Evolutionary conservation across 2,329 filamentous ascomycete genomes (phyloP), one percentile per base, ranked within the genome.

Genomic region (Exophiala sp.): DNA sequence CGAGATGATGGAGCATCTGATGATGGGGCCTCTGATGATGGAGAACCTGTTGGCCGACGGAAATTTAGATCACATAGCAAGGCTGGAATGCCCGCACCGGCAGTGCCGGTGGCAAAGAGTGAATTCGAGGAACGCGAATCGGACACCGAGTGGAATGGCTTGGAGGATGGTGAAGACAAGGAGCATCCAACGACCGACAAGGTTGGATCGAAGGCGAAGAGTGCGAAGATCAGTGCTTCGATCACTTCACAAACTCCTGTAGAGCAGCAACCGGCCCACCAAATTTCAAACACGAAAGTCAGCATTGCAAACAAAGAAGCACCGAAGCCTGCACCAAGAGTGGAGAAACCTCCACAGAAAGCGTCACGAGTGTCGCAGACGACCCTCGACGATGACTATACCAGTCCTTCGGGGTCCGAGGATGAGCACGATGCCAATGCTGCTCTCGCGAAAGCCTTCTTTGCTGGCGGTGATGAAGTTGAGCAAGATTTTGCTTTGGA

Each of bases 401-500:
- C 50, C 35, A 52, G 46, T 45, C 56, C 47, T 55, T 57, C 65
- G 47, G 64, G 61, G 39, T 62, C 63, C 34, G 59, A 65, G 24
- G 80, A 82, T 24, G 75, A 75, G 57, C 74, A 75, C 11, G 65
- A 55, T 71, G 69, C 47, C 62, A 48, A 66, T 76, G 10, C 66
- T 74, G 47, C 83, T 85, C 82, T 95, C 54, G 85, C 95, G 52
- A 85, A 87, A 59, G 81, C 85, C 62, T 91, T 90, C 3, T 96
- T 99, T 69, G 92, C 91, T 2, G 91, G 89, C 39, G 55, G 55
- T 24, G 60, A 61, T 39, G 60, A 63, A 20, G 89, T 95, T 1
- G 84, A 87, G 7, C 82, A 82, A 42, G 85, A 91, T 36, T 99
- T 97, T 67, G 82, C 83, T 53, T 79, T 79, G 35, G 91, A 97